A percentile compares a stretch with the other conserved stretches of the same genome.
Conservation (phyloP, 176 grass and related monocot species). For the Zea mays region Zm-B73-REFERENCE-NAM-5.0 NC_050103.1:176349501-176350000, state of each 20-base stretch:
- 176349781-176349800: too few relatives aligned
- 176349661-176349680: slow-evolving; percentile 98
- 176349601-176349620: slow-evolving; percentile 93
- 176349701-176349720: too few relatives aligned
- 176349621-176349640: slow-evolving; percentile 96
- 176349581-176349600: slow-evolving; percentile 92
- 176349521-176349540: slow-evolving; percentile 88
- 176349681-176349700: slow-evolving; percentile 45
- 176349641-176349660: slow-evolving; percentile 92
- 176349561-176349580: slow-evolving; percentile 98
- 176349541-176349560: slow-evolving; percentile 99
- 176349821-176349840: slow-evolving; percentile 78
- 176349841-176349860: slow-evolving; percentile 98
- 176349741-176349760: slow-evolving; percentile 95
- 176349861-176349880: slow-evolving; percentile 89
- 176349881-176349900: slow-evolving; percentile 92
- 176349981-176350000: slow-evolving; percentile 38
- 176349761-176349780: slow-evolving; percentile 76
- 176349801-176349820: too few relatives aligned
- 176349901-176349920: slow-evolving; percentile 95
- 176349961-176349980: slow-evolving; percentile 3
- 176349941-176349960: slow-evolving; percentile 18
- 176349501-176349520: slow-evolving; percentile 26
- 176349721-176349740: too few relatives aligned
- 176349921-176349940: slow-evolving; percentile 38